Base-by-base conservation (phyloP, 2,329 filamentous ascomycete species). In the Pseudogymnoascus destructans region DNA sequence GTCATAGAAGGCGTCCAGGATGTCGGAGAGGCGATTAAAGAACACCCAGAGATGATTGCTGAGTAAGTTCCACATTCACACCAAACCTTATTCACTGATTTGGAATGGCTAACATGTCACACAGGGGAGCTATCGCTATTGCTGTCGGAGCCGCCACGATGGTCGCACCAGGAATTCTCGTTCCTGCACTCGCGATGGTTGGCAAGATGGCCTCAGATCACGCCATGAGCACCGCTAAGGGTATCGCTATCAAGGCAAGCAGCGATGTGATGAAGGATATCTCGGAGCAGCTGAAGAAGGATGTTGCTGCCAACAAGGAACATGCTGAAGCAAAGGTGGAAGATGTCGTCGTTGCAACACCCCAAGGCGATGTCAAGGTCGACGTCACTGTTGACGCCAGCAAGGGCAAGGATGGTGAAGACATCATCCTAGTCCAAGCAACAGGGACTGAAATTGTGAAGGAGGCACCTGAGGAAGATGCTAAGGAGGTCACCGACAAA, bases 111-210 rank as follows among this genome's bases (percentile, higher is more conserved):
- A 27, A 11, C 46, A 52, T 11, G n/a, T 30, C n/a, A 17, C 40
- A 10, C 38, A 64, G 64, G 46, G 65, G 64, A 30, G 65, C 61
- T 23, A 42, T 66, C 8, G 64, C 64, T 4, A 59, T 63, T 15
- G 65, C 57, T n/a, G 57, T 66, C 55, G 65, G 65, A 19, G 62
- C 61, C 13, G 64, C 63, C 54, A 65, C 64, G 3, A 33, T 66
- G 7, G 59, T 66, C 9, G 64, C 65, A 36, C 65, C 65, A 2
- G 62, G 64, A 38, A 59, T 66, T 2, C 59, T 65, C 8, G 63
- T 62, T 32, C 63, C 63, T 3, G 61, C 61, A 56, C 59, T 65
- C 10, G 63, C 65, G 1, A 57, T 66, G 49, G 46, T 66, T 25
- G 64, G 63, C 1, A 65, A 66, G 54, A 66, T 66, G 63, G 64